Base-by-base conservation (phyloP, 129 eudicot species). In the Erigeron canadensis region DNA sequence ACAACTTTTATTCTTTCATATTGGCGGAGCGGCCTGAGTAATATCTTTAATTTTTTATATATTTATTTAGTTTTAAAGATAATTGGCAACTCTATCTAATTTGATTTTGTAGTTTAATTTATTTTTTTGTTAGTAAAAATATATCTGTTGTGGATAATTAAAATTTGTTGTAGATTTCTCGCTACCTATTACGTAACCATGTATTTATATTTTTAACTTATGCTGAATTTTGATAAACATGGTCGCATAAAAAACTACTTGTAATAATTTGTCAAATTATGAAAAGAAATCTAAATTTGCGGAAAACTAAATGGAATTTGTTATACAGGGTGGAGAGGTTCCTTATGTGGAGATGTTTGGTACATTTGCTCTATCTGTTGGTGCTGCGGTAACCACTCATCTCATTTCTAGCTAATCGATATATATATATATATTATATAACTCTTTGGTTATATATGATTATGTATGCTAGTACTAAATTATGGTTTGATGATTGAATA, bases 291-390 rank as follows among this genome's bases (percentile, higher is more conserved):
- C n/a, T 38, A 6, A 0, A 19, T 76, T 76, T 59, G 63, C 57
- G 65, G 48, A 39, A 68, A 58, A 39, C 63, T 48, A n/a, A 65
- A 55, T 75, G 60, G 21, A 28, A 61, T 74, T 17, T 50, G 60
- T 15, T 48, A 48, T 28, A 48, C 64, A 94, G 99, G 99, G 99
- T 28, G 97, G 99, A 64, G 97, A 86, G 71, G 79, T 90, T 69
- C 99, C 99, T 8, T 86, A 75, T 57, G 71, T 82, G 19, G 99
- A 95, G 78, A 95, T 95, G 97, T 82, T 95, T 66, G 88, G 96
- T 57, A 95, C 99, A 77, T 95, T 95, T 78, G 93, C 99, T 70
- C 96, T 95, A 59, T 86, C 99, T 22, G 82, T 95, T 74, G 99
- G 99, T 4, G 99, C 99, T 69, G 99, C 99, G 60, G 99, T 95